Evolutionary conservation across 2,329 filamentous ascomycete species (phyloP).

Genomic region (Trichoderma sp.): DNA sequence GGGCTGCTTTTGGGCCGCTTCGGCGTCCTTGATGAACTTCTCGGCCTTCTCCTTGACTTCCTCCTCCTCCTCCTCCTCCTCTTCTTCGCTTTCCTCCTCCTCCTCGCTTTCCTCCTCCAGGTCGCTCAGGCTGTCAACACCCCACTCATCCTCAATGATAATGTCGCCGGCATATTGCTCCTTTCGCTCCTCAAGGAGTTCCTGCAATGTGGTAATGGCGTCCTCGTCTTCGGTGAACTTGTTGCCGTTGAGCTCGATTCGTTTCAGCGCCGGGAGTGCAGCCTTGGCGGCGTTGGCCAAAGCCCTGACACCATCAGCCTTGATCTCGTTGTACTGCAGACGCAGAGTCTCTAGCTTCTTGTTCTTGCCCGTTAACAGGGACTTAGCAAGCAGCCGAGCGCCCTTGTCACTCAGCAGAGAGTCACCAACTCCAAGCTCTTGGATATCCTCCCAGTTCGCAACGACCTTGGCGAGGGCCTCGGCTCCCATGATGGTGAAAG

Average conservation of each 20-base stretch:
- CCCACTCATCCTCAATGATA: slow-evolving; percentile 78
- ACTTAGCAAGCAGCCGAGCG: slow-evolving; percentile 69
- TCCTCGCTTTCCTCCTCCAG: slow-evolving; percentile 75
- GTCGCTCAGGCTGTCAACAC: slow-evolving; percentile 82
- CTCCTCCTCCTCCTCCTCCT: slow-evolving; percentile 63
- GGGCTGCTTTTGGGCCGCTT: slow-evolving; percentile 72
- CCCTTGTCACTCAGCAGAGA: slow-evolving; percentile 81
- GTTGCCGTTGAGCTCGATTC: slow-evolving; percentile 95
- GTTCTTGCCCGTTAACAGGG: slow-evolving; percentile 75
- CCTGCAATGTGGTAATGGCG: slow-evolving; percentile 66
- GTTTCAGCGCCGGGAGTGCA: slow-evolving; percentile 72
- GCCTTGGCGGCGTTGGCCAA: slow-evolving; percentile 68
- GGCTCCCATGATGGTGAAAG: slow-evolving; percentile 81
- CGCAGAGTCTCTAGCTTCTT: slow-evolving; percentile 76
- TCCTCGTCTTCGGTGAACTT: slow-evolving; percentile 87
- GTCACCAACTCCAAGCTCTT: slow-evolving; percentile 86
- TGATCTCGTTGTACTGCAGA: slow-evolving; percentile 94
- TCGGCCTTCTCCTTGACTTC: slow-evolving; percentile 67
- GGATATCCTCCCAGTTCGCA: slow-evolving; percentile 70
- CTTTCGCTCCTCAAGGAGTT: slow-evolving; percentile 75
- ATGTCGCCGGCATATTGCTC: slow-evolving; percentile 67
- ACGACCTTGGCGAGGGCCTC: slow-evolving; percentile 76
- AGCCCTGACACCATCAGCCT: slow-evolving; percentile 69
- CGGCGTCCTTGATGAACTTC: slow-evolving; percentile 68
- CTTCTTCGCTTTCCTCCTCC: slow-evolving; percentile 69